These are phyloP conservation scores for Ogataea pignaliae DNA, from an alignment of 805 yeast species.

Conservation along the genomic window DNA sequence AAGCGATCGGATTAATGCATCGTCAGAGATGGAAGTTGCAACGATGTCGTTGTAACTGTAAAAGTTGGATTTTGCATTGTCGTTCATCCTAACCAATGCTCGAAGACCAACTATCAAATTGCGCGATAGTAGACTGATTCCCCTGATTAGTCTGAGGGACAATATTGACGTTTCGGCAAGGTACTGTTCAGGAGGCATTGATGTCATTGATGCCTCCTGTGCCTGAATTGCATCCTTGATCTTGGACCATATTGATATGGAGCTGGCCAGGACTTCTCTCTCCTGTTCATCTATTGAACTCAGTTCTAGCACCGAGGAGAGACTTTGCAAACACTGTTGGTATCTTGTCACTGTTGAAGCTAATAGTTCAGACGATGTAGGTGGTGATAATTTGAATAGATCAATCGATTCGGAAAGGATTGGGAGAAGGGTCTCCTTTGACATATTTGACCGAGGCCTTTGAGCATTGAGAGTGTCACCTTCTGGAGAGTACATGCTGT, in stretches of 20 bases:
- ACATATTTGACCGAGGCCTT: constrained; percentile 4
- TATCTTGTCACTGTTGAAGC: constrained; percentile 1
- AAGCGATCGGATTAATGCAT: constrained; percentile 9
- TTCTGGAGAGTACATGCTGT: too few relatives aligned
- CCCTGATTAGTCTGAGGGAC: constrained; percentile 15
- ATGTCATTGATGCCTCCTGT: constrained; percentile 1
- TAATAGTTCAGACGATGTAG: neutral
- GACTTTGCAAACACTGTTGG: constrained; percentile 10
- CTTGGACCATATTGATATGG: constrained; percentile 20
- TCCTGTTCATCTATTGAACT: constrained; percentile 12
- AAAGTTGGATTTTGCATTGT: constrained; percentile 7
- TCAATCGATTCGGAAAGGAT: constrained; percentile 14
- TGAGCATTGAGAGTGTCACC: too few relatives aligned
- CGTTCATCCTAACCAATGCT: constrained; percentile 1
- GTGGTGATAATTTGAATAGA: neutral
- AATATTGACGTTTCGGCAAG: too few relatives aligned
- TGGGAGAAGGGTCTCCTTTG: constrained; percentile 12
- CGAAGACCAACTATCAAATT: constrained; percentile 18
- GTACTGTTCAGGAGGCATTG: too few relatives aligned
- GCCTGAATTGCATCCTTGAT: constrained; percentile 9
- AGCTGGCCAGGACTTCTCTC: constrained; percentile 14
- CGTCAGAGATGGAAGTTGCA: constrained; percentile 9
- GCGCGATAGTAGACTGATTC: constrained; percentile 18
- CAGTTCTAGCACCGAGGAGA: constrained; percentile 8
- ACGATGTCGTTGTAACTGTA: constrained; percentile 8